Conservation (phyloP, 331 rosid species). For the Malus hybrid region DNA sequence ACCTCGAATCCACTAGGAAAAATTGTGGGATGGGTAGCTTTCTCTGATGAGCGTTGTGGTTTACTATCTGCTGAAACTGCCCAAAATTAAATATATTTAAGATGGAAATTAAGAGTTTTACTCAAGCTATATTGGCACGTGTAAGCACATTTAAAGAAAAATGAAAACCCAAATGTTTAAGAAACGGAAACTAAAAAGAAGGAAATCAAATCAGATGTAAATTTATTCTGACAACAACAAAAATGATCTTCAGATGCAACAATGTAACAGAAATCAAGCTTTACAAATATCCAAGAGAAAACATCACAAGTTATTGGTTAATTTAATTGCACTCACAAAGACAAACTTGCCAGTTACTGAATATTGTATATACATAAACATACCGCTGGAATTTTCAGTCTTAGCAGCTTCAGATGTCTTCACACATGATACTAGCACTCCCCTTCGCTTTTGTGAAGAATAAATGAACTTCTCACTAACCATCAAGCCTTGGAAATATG, state of each 20-base stretch:
- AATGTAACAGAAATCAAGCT: neutral
- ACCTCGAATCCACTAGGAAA: constrained; percentile 97
- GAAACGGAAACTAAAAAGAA: neutral
- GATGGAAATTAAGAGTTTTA: neutral
- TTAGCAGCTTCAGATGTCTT: constrained; percentile 56
- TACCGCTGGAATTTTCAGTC: constrained; percentile 53
- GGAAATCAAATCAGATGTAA: neutral
- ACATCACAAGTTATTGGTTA: neutral
- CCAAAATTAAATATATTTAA: constrained; percentile 6
- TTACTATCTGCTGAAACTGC: constrained; percentile 41
- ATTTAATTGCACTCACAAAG: neutral
- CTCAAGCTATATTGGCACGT: neutral
- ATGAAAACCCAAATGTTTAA: neutral
- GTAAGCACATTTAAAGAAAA: neutral
- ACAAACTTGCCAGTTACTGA: neutral
- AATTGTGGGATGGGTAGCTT: constrained; percentile 40
- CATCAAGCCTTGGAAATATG: constrained; percentile 35
- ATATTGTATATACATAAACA: constrained; percentile 10
- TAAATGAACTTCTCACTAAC: constrained; percentile 32
- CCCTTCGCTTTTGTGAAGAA: constrained; percentile 38
- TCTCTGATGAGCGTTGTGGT: constrained; percentile 34
- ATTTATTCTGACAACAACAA: neutral
- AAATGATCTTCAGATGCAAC: neutral
- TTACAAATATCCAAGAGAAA: neutral
- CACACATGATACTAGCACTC: constrained; percentile 38